Evolutionary conservation across 129 eudicot genomes (phyloP).

Genomic region (Centella asiatica): DNA sequence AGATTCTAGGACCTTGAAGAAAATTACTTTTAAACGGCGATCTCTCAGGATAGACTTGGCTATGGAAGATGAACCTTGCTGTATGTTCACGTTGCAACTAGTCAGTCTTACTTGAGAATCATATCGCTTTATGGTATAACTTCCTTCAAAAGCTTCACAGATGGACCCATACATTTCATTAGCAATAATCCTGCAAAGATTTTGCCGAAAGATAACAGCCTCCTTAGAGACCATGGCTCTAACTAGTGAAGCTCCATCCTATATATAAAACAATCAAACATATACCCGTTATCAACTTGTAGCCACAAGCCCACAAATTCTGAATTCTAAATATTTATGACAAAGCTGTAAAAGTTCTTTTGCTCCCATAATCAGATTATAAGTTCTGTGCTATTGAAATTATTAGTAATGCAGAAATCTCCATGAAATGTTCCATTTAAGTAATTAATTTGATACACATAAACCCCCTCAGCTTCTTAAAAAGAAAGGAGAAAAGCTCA

Average conservation of each 20-base stretch:
- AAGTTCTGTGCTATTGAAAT: background rate
- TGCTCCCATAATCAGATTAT: no score
- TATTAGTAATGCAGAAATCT: no score
- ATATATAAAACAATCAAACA: constrained; percentile 15
- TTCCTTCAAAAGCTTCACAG: constrained; percentile 25
- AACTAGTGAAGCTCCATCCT: constrained; percentile 84
- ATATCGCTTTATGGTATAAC: constrained; percentile 12
- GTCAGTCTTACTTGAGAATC: constrained; percentile 17
- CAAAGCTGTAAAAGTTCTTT: background rate
- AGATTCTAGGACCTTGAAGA: constrained; percentile 47
- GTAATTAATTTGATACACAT: no score
- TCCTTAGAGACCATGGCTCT: constrained; percentile 63
- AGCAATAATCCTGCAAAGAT: constrained; percentile 50
- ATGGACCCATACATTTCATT: constrained; percentile 50
- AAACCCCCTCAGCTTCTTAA: no score
- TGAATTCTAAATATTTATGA: background rate
- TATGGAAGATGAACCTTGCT: constrained; percentile 1
- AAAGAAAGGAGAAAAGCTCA: no score
- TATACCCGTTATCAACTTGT: background rate
- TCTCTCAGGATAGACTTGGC: constrained; percentile 38
- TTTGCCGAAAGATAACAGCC: constrained; percentile 55
- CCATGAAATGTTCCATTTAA: no score
- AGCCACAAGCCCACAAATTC: background rate
- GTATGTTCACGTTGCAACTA: constrained; percentile 11
- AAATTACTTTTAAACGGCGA: constrained; percentile 65